Evolutionary conservation across 306 rosid species (phyloP).

Genomic region (Acacia melanoxylon): DNA sequence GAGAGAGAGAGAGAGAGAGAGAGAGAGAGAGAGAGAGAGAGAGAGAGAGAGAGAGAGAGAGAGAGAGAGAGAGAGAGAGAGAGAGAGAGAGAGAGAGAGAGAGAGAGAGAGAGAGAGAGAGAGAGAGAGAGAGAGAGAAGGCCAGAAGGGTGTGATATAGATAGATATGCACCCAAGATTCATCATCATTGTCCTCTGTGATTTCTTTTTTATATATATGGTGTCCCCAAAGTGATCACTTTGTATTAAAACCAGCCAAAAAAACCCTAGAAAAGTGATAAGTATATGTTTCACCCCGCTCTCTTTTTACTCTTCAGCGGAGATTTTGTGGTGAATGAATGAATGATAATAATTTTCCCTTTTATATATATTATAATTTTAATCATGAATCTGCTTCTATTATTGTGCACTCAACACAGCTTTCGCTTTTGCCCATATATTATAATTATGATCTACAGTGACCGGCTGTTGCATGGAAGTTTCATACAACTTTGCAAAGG

Average conservation of each 20-base stretch:
- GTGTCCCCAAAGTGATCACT: slow-evolving; percentile 30
- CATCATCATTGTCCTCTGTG: slow-evolving; percentile 75
- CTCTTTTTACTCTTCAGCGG: slow-evolving; percentile 26
- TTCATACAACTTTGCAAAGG: slow-evolving; percentile 36
- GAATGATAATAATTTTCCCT: slow-evolving; percentile 37
- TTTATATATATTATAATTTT: slow-evolving; percentile 10
- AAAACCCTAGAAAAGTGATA: slow-evolving; percentile 33
- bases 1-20: slow-evolving; percentile 34
- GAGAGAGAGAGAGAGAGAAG: slow-evolving; percentile 31
- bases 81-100: slow-evolving; percentile 34
- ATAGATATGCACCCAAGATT: slow-evolving; percentile 84
- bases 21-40: slow-evolving; percentile 34
- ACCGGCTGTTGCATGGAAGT: slow-evolving; percentile 45
- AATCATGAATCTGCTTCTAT: slow-evolving; percentile 38
- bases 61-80: slow-evolving; percentile 34
- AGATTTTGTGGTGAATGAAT: slow-evolving; percentile 45
- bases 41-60: slow-evolving; percentile 34
- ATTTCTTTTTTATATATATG: slow-evolving; percentile 40
- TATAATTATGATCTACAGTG: slow-evolving; percentile 31
- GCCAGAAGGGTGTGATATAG: slow-evolving; percentile 32
- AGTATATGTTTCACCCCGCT: slow-evolving; percentile 15
- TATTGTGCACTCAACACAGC: slow-evolving; percentile 69
- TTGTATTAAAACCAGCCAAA: slow-evolving; percentile 33
- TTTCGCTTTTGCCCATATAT: slow-evolving; percentile 43
- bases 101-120: slow-evolving; percentile 34